Evolutionary conservation across 306 rosid species (phyloP).

Genomic region (Inga leiocalycina): DNA sequence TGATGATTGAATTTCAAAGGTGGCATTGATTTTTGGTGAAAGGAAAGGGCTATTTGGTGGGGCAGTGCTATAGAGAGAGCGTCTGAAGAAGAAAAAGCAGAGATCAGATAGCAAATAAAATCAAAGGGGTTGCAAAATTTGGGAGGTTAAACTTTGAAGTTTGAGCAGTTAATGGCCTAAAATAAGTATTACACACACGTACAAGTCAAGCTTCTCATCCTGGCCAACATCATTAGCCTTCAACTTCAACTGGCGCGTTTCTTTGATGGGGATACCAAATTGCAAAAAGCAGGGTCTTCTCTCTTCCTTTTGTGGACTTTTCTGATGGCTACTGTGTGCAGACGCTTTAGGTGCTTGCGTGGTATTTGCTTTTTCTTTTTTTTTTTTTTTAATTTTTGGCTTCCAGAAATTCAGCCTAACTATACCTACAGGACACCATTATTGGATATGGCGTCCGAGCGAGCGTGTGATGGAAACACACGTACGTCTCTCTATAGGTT

Average conservation of each 20-base stretch:
- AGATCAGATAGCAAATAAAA: neutral
- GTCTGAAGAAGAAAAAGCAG: slow-evolving; percentile 32
- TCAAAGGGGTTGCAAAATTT: slow-evolving; percentile 36
- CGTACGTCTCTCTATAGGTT: slow-evolving; percentile 37
- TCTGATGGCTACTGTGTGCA: slow-evolving; percentile 39
- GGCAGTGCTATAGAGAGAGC: slow-evolving; percentile 42
- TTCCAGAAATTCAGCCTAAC: slow-evolving; percentile 56
- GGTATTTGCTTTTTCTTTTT: neutral
- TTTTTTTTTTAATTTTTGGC: slow-evolving; percentile 41
- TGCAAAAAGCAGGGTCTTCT: slow-evolving; percentile 28
- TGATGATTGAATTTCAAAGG: slow-evolving; percentile 50
- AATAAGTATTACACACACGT: slow-evolving; percentile 3
- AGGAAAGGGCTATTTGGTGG: slow-evolving; percentile 53
- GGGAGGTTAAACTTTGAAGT: slow-evolving; percentile 37
- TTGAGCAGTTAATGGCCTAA: slow-evolving; percentile 43
- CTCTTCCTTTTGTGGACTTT: slow-evolving; percentile 46
- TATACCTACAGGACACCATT: slow-evolving; percentile 40
- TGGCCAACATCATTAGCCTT: slow-evolving; percentile 43
- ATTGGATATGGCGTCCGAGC: slow-evolving; percentile 37
- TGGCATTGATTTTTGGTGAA: slow-evolving; percentile 53
- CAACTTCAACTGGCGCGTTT: slow-evolving; percentile 39
- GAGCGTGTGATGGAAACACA: slow-evolving; percentile 59
- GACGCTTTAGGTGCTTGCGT: slow-evolving; percentile 24
- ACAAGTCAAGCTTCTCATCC: slow-evolving; percentile 49
- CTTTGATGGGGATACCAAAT: slow-evolving; percentile 37